phyloP scores from a whole-genome alignment of 352 stramenopile genomes.

The Phytopythium vexans region DNA sequence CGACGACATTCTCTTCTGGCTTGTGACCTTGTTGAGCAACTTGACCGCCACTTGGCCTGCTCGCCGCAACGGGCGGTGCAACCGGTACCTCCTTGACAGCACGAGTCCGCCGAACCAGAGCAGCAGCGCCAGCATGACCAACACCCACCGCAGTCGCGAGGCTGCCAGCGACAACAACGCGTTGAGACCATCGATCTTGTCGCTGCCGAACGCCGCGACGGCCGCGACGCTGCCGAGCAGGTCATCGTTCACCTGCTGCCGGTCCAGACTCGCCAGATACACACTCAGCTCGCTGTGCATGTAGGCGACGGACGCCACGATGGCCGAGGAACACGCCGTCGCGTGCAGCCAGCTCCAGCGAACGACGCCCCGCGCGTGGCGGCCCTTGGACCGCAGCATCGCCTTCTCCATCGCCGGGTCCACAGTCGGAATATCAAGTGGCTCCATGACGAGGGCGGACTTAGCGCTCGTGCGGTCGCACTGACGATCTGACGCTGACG shows the following conservation, averaged over 20 bases:
- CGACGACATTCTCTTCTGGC: conserved; percentile 8
- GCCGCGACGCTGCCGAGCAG: conserved; percentile 30
- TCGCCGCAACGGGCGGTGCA: conserved; percentile 50
- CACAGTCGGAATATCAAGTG: background rate
- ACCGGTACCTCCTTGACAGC: conserved; percentile 35
- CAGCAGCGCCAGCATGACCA: conserved; percentile 34
- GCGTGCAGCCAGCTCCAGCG: conserved; percentile 77
- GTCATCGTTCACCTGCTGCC: conserved; percentile 29
- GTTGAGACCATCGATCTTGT: conserved; percentile 32
- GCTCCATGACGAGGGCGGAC: too few relatives aligned
- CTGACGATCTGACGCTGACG: too few relatives aligned
- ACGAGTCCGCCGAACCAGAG: conserved; percentile 46
- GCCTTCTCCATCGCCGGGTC: conserved; percentile 1
- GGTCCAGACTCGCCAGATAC: conserved; percentile 38
- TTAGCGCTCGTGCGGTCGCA: too few relatives aligned
- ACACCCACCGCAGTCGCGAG: conserved; percentile 36
- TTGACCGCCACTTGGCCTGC: conserved; percentile 16
- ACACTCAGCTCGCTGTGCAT: conserved; percentile 49
- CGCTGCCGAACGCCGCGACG: conserved; percentile 17
- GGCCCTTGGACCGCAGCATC: conserved; percentile 10
- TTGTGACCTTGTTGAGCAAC: conserved; percentile 19
- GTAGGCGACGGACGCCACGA: conserved; percentile 70
- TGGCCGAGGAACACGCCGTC: conserved; percentile 59
- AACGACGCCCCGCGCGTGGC: conserved; percentile 23
- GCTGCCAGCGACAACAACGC: conserved; percentile 24